These are phyloP conservation scores for Poterioochromonas sp. DNA, from an alignment of 352 stramenopile genomes.

Conservation along the genomic window DNA sequence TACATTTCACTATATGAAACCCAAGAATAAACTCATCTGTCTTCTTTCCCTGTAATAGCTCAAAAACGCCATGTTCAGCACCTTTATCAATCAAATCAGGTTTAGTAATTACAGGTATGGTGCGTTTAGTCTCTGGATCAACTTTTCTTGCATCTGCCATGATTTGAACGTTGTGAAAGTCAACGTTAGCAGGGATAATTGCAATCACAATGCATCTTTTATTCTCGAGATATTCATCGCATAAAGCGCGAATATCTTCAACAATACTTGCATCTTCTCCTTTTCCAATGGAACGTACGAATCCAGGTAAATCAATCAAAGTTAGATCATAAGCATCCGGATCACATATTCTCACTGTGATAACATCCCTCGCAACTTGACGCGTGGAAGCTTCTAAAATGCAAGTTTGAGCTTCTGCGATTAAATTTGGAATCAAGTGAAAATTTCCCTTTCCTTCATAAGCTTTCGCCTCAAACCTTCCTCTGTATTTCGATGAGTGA, in stretches of 20 bases:
- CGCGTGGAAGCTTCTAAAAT: background rate
- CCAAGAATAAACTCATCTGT: no score
- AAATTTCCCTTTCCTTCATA: background rate
- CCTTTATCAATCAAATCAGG: constrained; percentile 70
- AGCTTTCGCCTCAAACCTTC: background rate
- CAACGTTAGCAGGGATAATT: constrained; percentile 65
- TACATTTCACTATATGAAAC: constrained; percentile 71
- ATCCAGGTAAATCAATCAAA: background rate
- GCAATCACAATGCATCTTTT: constrained; percentile 66
- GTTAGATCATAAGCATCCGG: background rate
- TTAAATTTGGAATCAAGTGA: background rate
- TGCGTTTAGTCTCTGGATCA: constrained; percentile 60
- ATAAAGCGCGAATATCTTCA: constrained; percentile 38
- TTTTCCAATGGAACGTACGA: background rate
- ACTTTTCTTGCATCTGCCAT: constrained; percentile 57
- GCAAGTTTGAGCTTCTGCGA: background rate
- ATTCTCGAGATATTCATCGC: constrained; percentile 66
- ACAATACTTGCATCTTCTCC: background rate
- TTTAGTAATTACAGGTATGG: constrained; percentile 73
- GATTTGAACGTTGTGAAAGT: constrained; percentile 77
- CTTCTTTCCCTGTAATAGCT: constrained; percentile 63
- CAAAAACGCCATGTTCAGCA: constrained; percentile 56
- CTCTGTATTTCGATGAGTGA: background rate
- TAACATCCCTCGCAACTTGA: background rate
- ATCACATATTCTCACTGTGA: background rate